These are phyloP conservation scores for Takashimella tepidaria DNA, from an alignment of 1,284 basidiomycete species.

Conservation along the genomic window DNA sequence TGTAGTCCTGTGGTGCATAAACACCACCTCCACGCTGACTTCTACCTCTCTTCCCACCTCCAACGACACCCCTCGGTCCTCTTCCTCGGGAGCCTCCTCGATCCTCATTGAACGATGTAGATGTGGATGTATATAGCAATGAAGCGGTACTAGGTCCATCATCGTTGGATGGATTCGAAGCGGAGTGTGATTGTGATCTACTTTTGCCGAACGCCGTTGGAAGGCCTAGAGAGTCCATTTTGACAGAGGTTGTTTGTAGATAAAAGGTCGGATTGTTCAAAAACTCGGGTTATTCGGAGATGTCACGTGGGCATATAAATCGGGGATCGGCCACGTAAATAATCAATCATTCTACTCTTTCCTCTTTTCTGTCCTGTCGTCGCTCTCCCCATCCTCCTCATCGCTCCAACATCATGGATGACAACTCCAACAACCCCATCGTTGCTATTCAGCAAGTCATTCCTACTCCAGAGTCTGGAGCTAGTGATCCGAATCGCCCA, in stretches of 20 bases:
- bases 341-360: neutral
- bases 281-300: neutral
- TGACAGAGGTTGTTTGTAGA: neutral
- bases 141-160: neutral
- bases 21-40: conserved; percentile 8
- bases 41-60: conserved; percentile 20
- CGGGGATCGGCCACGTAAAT: neutral
- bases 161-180: neutral
- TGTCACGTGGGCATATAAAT: neutral
- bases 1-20: neutral
- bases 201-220: conserved; percentile 36
- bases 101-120: neutral
- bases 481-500: neutral
- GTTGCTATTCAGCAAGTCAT: conserved; percentile 4
- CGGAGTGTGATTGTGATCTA: no score
- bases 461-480: no score
- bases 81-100: conserved; percentile 10
- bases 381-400: neutral
- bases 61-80: conserved; percentile 29
- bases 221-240: conserved; percentile 31
- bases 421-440: conserved; percentile 7
- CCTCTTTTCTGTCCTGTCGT: neutral
- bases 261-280: neutral
- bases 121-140: conserved; percentile 3
- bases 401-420: neutral